These are phyloP conservation scores for Russula earlei DNA, from an alignment of 768 basidiomycete genomes.

Conservation along the genomic window DNA sequence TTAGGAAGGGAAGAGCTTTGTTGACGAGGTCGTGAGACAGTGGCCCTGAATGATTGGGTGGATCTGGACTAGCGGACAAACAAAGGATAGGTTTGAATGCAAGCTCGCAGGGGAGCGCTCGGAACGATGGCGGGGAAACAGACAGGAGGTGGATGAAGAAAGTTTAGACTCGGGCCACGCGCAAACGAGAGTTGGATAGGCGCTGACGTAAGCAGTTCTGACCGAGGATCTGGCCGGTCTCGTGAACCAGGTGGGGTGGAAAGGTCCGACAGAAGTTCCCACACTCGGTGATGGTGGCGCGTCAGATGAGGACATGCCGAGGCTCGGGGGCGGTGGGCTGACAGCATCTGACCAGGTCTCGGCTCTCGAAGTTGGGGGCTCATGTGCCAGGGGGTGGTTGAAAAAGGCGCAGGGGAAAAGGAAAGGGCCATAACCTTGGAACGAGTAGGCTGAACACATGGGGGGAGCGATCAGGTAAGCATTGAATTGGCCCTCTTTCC, in stretches of 20 bases:
- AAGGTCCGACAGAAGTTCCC: conserved; percentile 9
- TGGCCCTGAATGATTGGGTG: neutral
- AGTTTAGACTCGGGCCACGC: conserved; percentile 17
- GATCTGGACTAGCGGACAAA: neutral
- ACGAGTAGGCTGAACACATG: neutral
- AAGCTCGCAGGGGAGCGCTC: neutral
- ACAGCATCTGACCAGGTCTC: conserved; percentile 16
- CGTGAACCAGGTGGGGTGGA: conserved; percentile 13
- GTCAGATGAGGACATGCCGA: conserved; percentile 16
- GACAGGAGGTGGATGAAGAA: conserved; percentile 10
- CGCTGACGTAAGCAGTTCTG: conserved; percentile 2
- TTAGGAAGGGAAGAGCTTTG: neutral
- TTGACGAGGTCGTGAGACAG: neutral
- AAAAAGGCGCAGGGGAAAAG: neutral
- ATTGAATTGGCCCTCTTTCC: neutral
- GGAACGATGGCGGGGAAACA: conserved; percentile 18
- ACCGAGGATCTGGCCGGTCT: conserved; percentile 10
- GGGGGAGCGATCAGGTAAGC: neutral
- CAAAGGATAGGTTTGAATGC: neutral
- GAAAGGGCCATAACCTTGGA: neutral
- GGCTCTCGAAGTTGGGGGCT: neutral
- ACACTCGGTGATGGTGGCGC: conserved; percentile 12
- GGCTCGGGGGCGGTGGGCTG: conserved; percentile 5
- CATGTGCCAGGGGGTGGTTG: conserved; percentile 14
- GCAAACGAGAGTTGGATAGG: conserved; percentile 12